Percentiles rank a stretch among this genome's conserved stretches.
Conservation (phyloP, 148 eudicot species). For the Nepenthes gracilis region DNA sequence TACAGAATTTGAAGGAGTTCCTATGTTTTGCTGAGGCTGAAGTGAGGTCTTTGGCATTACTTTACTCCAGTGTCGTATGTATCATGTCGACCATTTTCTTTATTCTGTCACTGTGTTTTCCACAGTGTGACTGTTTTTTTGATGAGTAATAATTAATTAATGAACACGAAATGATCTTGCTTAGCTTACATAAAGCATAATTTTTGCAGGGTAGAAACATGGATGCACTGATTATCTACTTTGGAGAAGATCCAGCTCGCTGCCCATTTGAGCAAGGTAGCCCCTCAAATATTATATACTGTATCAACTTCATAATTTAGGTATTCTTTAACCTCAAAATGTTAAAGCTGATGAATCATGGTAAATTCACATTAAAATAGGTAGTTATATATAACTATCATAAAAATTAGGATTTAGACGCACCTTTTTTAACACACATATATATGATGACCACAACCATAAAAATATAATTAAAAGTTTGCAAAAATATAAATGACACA, state of each 20-base stretch:
- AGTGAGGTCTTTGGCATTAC: constrained; percentile 54
- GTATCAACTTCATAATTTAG: too few species aligned
- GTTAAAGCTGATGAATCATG: not conserved
- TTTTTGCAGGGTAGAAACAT: constrained; percentile 45
- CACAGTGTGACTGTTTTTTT: not conserved
- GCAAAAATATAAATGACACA: too few species aligned
- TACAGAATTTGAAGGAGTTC: constrained; percentile 50
- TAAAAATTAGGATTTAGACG: too few species aligned
- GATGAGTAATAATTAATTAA: too few species aligned
- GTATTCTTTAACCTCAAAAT: too few species aligned
- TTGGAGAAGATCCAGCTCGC: constrained; percentile 71
- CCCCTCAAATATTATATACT: not conserved
- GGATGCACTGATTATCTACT: constrained; percentile 51
- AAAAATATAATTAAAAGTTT: too few species aligned
- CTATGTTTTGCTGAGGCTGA: constrained; percentile 57
- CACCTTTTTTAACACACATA: too few species aligned
- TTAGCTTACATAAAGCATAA: not conserved
- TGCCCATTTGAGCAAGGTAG: constrained; percentile 78
- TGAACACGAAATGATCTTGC: too few species aligned
- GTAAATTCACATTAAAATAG: too few species aligned
- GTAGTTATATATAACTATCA: too few species aligned
- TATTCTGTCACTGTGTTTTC: not conserved
- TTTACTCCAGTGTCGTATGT: constrained; percentile 55
- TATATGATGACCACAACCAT: too few species aligned
- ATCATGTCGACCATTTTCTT: not conserved